Evolutionary conservation across 306 rosid species (phyloP), one percentile per base, ranked within the genome.

Genomic region (Sophora flavescens): DNA sequence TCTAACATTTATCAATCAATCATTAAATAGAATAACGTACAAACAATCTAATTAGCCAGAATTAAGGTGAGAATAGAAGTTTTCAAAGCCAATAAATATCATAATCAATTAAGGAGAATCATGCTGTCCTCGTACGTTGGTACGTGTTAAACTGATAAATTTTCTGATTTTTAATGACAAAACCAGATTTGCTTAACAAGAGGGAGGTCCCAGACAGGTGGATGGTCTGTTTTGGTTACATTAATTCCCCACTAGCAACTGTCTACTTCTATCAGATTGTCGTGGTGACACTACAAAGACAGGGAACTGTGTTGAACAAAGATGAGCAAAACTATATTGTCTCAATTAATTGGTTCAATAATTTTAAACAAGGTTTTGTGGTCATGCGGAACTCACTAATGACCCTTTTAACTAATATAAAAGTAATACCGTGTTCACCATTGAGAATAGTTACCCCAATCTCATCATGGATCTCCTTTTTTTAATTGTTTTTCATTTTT

Each of bases 11-110:
- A 8, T 63, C 53, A 47, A 70, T 62, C 76, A 80, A 68, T 74
- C 79, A 78, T 63, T 68, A 50, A 78, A 78, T 42, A 73, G 81
- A 84, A 77, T 74, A 68, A 76, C 76, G 26, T n/a, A 22, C 22
- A 22, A 22, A n/a, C n/a, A 22, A 58, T 63, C 77, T 56, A 72
- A 58, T 57, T 17, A 51, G 28, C 51, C 33, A 42, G 53, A 67
- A 61, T 60, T 54, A 45, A 72, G 17, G 6, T 59, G 47, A 33
- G 26, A 50, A 69, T 76, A 65, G 1, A 74, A 75, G 79, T 53
- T 85, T 67, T 51, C 62, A 32, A 1, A 80, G 50, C 86, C 70
- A 70, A 77, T 77, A 47, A 73, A 45, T 52, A 16, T 38, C 12
- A 22, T 75, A n/a, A 74, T 39, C 60, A 59, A 74, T 39, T 53